A percentile compares a stretch with the other conserved stretches of the same genome.
Evolutionary conservation across 2,329 filamentous ascomycete species (phyloP).

Genomic region (Rhytidhysteron rufulum): DNA sequence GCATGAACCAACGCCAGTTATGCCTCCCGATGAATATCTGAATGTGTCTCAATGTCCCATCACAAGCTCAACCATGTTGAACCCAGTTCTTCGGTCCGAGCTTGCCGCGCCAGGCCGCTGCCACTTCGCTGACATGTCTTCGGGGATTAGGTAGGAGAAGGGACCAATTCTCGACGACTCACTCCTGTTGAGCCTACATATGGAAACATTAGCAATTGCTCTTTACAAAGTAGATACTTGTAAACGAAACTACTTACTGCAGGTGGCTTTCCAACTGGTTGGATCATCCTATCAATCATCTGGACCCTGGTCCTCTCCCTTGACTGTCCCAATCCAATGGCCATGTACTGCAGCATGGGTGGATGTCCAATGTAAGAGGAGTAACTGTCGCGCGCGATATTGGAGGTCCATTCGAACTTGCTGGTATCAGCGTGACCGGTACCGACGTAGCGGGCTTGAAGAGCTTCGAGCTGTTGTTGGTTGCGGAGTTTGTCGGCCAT

Average conservation of each 20-base stretch:
- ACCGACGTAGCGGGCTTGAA: constrained; percentile 93
- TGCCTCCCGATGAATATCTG: too few species aligned
- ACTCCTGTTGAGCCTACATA: too few species aligned
- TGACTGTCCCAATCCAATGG: constrained; percentile 82
- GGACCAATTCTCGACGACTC: too few species aligned
- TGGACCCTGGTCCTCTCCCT: constrained; percentile 73
- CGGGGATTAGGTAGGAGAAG: too few species aligned
- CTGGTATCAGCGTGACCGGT: constrained; percentile 96
- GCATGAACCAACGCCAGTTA: too few species aligned
- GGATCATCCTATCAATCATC: constrained; percentile 72
- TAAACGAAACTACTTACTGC: constrained; percentile 50
- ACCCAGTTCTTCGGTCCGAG: too few species aligned
- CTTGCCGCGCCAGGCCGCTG: too few species aligned
- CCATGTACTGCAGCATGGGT: constrained; percentile 81
- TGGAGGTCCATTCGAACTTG: constrained; percentile 95
- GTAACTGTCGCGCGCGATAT: constrained; percentile 91
- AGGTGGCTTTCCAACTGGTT: constrained; percentile 63
- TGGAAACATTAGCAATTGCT: too few species aligned
- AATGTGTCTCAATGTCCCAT: too few species aligned
- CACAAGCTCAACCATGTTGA: too few species aligned
- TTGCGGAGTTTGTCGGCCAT: constrained; percentile 96
- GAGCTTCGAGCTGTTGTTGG: constrained; percentile 93
- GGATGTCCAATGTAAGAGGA: constrained; percentile 87
- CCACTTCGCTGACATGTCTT: too few species aligned
- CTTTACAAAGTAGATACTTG: too few species aligned